Percentiles rank a stretch among this genome's conserved stretches.
These are phyloP conservation scores for Colletotrichum coccodes DNA, from an alignment of 2,329 filamentous ascomycete species.

Conservation along the genomic window DNA sequence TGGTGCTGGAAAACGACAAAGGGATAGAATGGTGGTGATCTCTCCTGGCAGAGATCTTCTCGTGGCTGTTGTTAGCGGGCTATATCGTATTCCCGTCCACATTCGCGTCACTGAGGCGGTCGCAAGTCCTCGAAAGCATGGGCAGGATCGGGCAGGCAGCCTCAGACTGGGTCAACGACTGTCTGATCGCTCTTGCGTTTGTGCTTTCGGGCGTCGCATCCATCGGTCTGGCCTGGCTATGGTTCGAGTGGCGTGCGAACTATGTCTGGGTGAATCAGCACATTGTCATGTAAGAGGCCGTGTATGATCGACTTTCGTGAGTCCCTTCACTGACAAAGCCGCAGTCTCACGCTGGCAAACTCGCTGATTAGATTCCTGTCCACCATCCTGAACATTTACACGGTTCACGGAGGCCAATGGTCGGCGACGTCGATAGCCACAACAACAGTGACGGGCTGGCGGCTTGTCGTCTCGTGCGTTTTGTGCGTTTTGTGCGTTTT, in stretches of 20 bases:
- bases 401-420: background rate
- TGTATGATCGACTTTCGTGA: background rate
- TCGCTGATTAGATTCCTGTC: background rate
- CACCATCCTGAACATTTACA: slow-evolving; percentile 1
- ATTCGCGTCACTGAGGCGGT: background rate
- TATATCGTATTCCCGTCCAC: background rate
- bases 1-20: background rate
- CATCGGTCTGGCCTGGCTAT: background rate
- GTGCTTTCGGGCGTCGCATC: background rate
- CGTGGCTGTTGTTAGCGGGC: background rate
- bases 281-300: background rate
- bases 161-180: background rate
- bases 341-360: background rate
- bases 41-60: background rate
- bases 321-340: background rate
- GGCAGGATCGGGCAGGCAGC: background rate
- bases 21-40: background rate
- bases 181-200: background rate
- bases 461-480: slow-evolving; percentile 1
- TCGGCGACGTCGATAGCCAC: background rate
- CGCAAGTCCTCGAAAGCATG: background rate
- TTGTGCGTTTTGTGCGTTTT: background rate
- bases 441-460: background rate
- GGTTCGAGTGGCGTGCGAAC: background rate
- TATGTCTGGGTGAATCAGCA: background rate